Conservation (phyloP, 345 rosid genomes). For the Populus ilicifolia region DNA sequence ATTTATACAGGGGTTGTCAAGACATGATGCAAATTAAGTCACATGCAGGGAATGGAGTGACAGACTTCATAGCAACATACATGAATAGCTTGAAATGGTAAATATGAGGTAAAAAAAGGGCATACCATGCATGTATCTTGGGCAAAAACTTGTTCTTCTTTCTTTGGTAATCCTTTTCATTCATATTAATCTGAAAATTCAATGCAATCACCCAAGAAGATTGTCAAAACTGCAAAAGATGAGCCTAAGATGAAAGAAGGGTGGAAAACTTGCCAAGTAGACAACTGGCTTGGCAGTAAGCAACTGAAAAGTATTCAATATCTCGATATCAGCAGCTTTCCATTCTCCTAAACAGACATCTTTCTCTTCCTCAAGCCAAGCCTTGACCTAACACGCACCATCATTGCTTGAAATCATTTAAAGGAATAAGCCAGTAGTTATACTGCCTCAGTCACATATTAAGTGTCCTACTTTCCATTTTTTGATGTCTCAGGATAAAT, state of each 20-base stretch:
- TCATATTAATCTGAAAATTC: conserved; percentile 76
- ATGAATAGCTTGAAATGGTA: background rate
- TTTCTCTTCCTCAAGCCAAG: conserved; percentile 76
- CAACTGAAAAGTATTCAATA: conserved; percentile 86
- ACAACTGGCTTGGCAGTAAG: conserved; percentile 97
- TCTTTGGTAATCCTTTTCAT: conserved; percentile 91
- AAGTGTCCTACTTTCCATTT: too few relatives aligned
- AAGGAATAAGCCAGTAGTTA: background rate
- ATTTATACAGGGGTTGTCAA: too few relatives aligned
- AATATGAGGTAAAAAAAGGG: background rate
- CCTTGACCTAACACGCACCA: conserved; percentile 53
- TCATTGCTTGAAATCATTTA: conserved; percentile 2
- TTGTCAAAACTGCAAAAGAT: too few relatives aligned
- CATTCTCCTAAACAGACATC: conserved; percentile 94
- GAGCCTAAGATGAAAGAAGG: too few relatives aligned
- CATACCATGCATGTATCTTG: conserved; percentile 96
- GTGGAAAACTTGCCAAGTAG: conserved; percentile 53
- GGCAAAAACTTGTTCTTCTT: conserved; percentile 96
- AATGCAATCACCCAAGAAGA: background rate
- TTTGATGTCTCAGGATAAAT: too few relatives aligned
- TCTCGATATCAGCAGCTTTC: conserved; percentile 96
- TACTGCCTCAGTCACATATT: too few relatives aligned
- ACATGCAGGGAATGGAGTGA: too few relatives aligned
- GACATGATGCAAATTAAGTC: too few relatives aligned
- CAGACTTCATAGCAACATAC: too few relatives aligned